These are phyloP conservation scores for Allantophomopsis lycopodina DNA, from an alignment of 2,329 filamentous ascomycete species.

Conservation along the genomic window DNA sequence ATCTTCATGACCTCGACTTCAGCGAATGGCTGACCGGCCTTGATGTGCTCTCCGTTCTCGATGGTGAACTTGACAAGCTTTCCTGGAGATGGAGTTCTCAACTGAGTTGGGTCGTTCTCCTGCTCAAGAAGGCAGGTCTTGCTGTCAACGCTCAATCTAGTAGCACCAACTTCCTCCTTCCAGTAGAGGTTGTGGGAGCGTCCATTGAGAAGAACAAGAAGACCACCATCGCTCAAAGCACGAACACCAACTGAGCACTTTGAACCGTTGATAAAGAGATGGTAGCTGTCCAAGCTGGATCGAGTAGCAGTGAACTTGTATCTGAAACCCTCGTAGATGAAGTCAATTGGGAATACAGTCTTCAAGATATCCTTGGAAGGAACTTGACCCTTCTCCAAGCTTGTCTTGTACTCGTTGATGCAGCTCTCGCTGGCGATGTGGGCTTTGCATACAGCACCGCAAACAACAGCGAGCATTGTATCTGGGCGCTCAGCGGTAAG, in stretches of 20 bases:
- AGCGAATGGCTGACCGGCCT: slow-evolving; percentile 82
- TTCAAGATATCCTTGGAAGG: slow-evolving; percentile 93
- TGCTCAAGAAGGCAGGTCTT: slow-evolving; percentile 97
- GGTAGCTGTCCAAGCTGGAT: slow-evolving; percentile 86
- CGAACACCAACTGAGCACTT: slow-evolving; percentile 90
- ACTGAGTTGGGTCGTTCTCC: slow-evolving; percentile 96
- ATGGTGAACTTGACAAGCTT: slow-evolving; percentile 98
- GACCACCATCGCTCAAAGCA: slow-evolving; percentile 83
- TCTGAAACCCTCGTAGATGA: slow-evolving; percentile 92
- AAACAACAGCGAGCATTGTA: slow-evolving; percentile 84
- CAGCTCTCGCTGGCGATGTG: slow-evolving; percentile 88
- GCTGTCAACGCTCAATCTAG: slow-evolving; percentile 88
- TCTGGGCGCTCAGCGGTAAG: slow-evolving; percentile 93
- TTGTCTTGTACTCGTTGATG: slow-evolving; percentile 73
- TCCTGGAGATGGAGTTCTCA: slow-evolving; percentile 85
- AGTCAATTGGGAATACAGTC: slow-evolving; percentile 94
- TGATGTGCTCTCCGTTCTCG: slow-evolving; percentile 87
- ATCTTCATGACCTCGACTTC: slow-evolving; percentile 99
- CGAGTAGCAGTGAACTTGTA: slow-evolving; percentile 98
- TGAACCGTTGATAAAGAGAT: slow-evolving; percentile 97
- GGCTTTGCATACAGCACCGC: slow-evolving; percentile 87
- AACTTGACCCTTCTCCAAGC: slow-evolving; percentile 93
- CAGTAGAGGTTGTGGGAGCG: slow-evolving; percentile 98
- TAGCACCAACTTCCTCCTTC: slow-evolving; percentile 97
- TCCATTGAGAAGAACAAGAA: slow-evolving; percentile 79